Conservation (phyloP, 2,329 filamentous ascomycete genomes). For the Gaeumannomyces sp. region DNA sequence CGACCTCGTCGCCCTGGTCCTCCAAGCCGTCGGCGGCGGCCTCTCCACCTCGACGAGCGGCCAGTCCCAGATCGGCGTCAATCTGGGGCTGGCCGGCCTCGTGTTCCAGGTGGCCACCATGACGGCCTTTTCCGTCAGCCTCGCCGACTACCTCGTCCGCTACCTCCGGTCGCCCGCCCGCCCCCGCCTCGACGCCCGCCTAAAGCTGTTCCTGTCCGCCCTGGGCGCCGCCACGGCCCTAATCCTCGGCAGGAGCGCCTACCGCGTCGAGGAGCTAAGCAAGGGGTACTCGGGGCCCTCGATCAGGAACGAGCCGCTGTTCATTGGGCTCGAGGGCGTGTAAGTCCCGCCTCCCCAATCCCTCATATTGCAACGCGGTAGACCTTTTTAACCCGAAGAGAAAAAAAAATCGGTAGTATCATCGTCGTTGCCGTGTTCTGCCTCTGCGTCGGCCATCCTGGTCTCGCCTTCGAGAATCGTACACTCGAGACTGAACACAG, state of each 20-base stretch:
- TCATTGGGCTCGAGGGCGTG: conserved; percentile 49
- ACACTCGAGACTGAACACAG: neutral
- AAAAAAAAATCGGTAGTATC: neutral
- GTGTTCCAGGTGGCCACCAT: conserved; percentile 53
- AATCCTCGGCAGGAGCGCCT: conserved; percentile 56
- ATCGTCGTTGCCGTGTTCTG: conserved; percentile 7
- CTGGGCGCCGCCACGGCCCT: conserved; percentile 41
- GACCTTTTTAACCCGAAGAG: neutral
- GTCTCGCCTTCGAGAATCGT: conserved; percentile 5
- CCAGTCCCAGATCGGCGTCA: conserved; percentile 38
- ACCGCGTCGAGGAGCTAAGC: conserved; percentile 58
- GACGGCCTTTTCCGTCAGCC: conserved; percentile 41
- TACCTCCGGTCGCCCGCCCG: conserved; percentile 22
- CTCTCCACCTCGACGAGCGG: conserved; percentile 39
- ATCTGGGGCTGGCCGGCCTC: conserved; percentile 48
- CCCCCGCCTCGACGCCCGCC: conserved; percentile 18
- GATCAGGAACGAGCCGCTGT: conserved; percentile 43
- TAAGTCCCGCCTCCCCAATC: conserved; percentile 15
- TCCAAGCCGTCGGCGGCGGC: conserved; percentile 51
- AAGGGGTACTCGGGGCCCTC: conserved; percentile 53
- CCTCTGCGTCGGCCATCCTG: conserved; percentile 11
- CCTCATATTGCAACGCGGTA: too few relatives aligned
- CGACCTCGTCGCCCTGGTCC: conserved; percentile 46
- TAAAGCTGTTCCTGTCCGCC: conserved; percentile 23
- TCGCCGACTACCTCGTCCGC: conserved; percentile 41